phyloP scores from a whole-genome alignment of 2,329 filamentous ascomycete genomes.

The Cercospora sp. region DNA sequence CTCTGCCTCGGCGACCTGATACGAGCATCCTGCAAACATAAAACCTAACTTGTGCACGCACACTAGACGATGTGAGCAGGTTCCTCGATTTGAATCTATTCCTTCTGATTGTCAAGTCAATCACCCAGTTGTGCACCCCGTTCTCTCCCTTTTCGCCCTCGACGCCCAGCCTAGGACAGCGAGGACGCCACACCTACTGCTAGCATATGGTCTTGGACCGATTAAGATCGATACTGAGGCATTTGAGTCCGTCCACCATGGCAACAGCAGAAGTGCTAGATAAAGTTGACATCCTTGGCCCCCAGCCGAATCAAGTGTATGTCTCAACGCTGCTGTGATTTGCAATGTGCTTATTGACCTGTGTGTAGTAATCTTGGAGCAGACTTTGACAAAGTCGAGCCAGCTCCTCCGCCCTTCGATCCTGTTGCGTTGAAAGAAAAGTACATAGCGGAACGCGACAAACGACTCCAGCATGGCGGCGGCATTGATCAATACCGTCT shows the following conservation, averaged over 20 bases:
- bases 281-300: constrained; percentile 24
- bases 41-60: background rate
- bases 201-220: background rate
- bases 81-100: background rate
- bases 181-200: background rate
- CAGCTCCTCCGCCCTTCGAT: constrained; percentile 20
- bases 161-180: background rate
- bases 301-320: constrained; percentile 20
- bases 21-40: background rate
- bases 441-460: constrained; percentile 27
- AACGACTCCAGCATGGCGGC: constrained; percentile 22
- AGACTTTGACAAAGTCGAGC: constrained; percentile 22
- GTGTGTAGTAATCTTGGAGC: constrained; percentile 17
- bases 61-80: background rate
- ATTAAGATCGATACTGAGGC: background rate
- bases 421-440: constrained; percentile 27
- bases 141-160: background rate
- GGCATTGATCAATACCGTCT: constrained; percentile 28
- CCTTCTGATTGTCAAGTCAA: background rate
- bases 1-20: background rate
- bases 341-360: background rate
- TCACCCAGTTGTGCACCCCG: background rate
- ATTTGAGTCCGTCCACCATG: constrained; percentile 10
- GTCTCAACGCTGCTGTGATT: background rate
- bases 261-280: constrained; percentile 24